Evolutionary conservation across 2,329 filamentous ascomycete genomes (phyloP).

Genomic region (Pyricularia grisea): DNA sequence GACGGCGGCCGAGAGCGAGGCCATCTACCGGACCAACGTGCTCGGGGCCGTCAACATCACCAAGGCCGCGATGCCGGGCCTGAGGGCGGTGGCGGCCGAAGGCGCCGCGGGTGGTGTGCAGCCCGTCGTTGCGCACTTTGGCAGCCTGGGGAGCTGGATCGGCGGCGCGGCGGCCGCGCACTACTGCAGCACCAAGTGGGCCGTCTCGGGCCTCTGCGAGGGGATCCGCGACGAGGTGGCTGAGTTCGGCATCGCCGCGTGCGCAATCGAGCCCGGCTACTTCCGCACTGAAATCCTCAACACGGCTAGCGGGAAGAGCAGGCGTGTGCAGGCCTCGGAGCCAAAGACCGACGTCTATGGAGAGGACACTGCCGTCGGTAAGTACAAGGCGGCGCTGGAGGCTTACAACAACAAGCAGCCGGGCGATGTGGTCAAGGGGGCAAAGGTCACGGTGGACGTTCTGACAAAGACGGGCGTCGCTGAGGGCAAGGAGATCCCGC

Average conservation of each 20-base stretch:
- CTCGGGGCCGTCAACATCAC: constrained; percentile 5
- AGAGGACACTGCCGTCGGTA: background rate
- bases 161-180: constrained; percentile 38
- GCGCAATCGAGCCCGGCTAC: constrained; percentile 6
- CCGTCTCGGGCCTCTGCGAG: constrained; percentile 56
- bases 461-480: constrained; percentile 39
- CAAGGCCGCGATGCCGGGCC: constrained; percentile 3
- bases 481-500: constrained; percentile 37
- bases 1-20: background rate
- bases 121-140: constrained; percentile 3
- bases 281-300: constrained; percentile 6
- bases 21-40: constrained; percentile 1
- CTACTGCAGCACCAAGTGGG: constrained; percentile 70
- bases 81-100: background rate
- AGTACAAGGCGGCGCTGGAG: background rate
- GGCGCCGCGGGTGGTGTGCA: background rate
- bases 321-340: background rate
- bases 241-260: background rate
- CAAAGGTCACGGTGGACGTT: constrained; percentile 13
- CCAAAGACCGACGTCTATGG: background rate
- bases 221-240: background rate
- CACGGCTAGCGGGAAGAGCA: background rate
- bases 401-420: constrained; percentile 2
- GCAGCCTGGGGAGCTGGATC: constrained; percentile 3
- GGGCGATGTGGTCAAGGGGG: constrained; percentile 6